Conservation (phyloP, 257 asterid species). For the Primulina tabacum region DNA sequence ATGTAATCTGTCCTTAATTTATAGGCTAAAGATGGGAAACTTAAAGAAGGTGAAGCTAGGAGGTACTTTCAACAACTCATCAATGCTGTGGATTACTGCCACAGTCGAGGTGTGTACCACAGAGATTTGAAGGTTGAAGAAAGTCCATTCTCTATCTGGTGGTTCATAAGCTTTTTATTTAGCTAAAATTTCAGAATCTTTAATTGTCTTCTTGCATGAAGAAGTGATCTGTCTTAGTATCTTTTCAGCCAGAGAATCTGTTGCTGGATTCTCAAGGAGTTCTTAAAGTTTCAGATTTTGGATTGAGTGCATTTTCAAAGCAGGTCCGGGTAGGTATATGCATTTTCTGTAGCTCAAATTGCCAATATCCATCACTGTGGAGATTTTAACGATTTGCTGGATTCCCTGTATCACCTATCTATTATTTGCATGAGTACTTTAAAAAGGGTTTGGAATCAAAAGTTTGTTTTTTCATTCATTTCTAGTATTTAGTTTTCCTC, state of each 20-base stretch:
- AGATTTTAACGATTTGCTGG: background rate
- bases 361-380: conserved; percentile 1
- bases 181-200: background rate
- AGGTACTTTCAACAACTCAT: conserved; percentile 76
- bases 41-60: conserved; percentile 66
- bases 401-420: background rate
- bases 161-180: conserved; percentile 15
- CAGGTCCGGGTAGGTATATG: conserved; percentile 61
- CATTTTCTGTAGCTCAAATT: conserved; percentile 17
- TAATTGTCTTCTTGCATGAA: conserved; percentile 2
- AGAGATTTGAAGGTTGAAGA: conserved; percentile 70
- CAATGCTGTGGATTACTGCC: conserved; percentile 88
- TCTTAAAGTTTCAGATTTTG: conserved; percentile 82
- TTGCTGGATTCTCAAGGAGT: conserved; percentile 57
- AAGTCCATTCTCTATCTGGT: background rate
- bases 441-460: background rate
- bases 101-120: conserved; percentile 81
- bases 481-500: background rate
- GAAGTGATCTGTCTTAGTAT: conserved; percentile 7
- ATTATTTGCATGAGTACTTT: no score
- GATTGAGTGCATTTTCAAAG: conserved; percentile 72
- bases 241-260: conserved; percentile 81
- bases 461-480: background rate
- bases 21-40: conserved; percentile 69
- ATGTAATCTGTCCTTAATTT: conserved; percentile 13